Evolutionary conservation across 345 rosid genomes (phyloP).

Genomic region (Pistacia atlantica): DNA sequence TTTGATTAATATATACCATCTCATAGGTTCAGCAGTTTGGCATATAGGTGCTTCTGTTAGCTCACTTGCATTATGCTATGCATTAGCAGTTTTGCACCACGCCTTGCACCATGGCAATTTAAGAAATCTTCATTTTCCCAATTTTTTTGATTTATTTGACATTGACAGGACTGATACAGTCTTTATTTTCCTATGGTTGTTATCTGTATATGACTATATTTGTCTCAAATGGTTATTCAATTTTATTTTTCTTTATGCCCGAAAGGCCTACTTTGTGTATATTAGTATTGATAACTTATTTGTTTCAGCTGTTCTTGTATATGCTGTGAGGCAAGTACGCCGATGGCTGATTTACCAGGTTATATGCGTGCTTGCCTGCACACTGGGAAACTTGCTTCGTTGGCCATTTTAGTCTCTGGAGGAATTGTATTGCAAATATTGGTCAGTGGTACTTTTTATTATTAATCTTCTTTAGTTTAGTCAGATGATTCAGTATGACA

Average conservation of each 20-base stretch:
- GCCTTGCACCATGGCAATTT: too few species aligned
- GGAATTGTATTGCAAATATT: slow-evolving; percentile 87
- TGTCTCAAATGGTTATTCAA: background rate
- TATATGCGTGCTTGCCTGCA: slow-evolving; percentile 74
- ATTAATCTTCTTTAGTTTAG: slow-evolving; percentile 3
- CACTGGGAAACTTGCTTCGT: slow-evolving; percentile 71
- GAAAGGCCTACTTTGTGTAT: background rate
- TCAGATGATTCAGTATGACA: background rate
- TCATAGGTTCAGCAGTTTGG: background rate
- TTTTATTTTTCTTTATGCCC: background rate
- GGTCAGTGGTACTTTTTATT: slow-evolving; percentile 44
- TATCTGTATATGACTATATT: background rate
- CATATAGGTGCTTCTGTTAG: background rate
- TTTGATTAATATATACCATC: background rate
- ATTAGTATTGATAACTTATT: background rate
- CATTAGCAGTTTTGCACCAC: too few species aligned
- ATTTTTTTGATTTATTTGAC: background rate
- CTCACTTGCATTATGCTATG: too few species aligned
- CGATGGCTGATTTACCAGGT: slow-evolving; percentile 84
- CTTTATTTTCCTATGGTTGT: background rate
- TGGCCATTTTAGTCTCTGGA: slow-evolving; percentile 87
- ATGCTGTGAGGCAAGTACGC: slow-evolving; percentile 35
- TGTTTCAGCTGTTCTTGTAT: slow-evolving; percentile 33
- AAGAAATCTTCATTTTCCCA: background rate
- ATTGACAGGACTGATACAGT: background rate